Conservation (phyloP, 1,284 basidiomycete species). For the Ustilago hordei region DNA sequence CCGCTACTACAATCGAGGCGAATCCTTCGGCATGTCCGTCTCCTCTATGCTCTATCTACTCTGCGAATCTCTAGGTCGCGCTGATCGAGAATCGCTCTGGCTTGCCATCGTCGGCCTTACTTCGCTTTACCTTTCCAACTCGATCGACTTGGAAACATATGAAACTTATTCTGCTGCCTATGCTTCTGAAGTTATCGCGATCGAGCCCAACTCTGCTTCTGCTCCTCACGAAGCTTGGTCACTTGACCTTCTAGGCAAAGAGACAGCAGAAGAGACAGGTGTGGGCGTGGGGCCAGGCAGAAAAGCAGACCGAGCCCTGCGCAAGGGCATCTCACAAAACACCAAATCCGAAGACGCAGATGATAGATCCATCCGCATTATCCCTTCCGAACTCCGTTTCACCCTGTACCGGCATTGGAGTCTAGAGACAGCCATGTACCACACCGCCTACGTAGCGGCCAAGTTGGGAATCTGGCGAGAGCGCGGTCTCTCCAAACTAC, state of each 20-base stretch:
- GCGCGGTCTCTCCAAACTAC: constrained; percentile 85
- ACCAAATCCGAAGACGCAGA: constrained; percentile 56
- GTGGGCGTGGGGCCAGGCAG: background rate
- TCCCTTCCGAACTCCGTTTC: constrained; percentile 74
- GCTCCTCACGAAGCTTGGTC: constrained; percentile 31
- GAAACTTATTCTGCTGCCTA: constrained; percentile 72
- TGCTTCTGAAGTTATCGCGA: constrained; percentile 60
- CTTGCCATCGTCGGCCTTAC: constrained; percentile 93
- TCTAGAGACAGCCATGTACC: constrained; percentile 96
- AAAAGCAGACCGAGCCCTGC: constrained; percentile 11
- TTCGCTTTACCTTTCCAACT: constrained; percentile 87
- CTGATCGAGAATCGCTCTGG: constrained; percentile 93
- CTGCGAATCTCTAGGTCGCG: constrained; percentile 86
- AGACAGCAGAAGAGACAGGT: background rate
- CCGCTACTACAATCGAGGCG: constrained; percentile 83
- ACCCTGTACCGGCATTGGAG: constrained; percentile 98
- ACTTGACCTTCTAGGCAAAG: constrained; percentile 21
- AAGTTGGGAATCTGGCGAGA: constrained; percentile 98
- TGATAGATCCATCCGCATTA: constrained; percentile 60
- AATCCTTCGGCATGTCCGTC: constrained; percentile 88
- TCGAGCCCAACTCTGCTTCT: constrained; percentile 30
- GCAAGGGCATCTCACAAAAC: constrained; percentile 21
- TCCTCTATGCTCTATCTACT: constrained; percentile 90
- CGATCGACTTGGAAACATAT: constrained; percentile 87
- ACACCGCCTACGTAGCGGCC: constrained; percentile 93